These are phyloP conservation scores for Fragilaria crotonensis DNA, from an alignment of 108 stramenopile species.

Conservation along the genomic window DNA sequence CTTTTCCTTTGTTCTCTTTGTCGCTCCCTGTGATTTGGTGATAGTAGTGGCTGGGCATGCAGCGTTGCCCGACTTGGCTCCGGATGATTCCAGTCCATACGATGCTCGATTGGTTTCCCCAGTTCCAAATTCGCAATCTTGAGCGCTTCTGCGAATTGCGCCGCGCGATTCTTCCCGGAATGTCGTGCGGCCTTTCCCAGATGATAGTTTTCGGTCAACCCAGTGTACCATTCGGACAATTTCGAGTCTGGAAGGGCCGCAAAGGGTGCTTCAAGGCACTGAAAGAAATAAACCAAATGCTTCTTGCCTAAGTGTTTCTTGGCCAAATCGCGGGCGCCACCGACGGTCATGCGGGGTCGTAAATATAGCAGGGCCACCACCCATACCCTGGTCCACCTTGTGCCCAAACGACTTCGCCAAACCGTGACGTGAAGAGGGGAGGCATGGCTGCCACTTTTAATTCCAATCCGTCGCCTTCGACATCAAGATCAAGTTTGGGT, in stretches of 20 bases:
- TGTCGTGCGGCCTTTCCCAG: slow-evolving; percentile 67
- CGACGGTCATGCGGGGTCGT: slow-evolving; percentile 73
- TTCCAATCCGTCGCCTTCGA: slow-evolving; percentile 53
- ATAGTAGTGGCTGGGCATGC: not conserved
- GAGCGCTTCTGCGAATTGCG: slow-evolving; percentile 53
- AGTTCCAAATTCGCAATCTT: slow-evolving; percentile 61
- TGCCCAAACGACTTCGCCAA: slow-evolving; percentile 81
- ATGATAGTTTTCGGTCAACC: slow-evolving; percentile 67
- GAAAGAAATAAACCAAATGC: slow-evolving; percentile 80
- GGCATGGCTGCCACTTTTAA: slow-evolving; percentile 53
- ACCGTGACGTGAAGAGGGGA: slow-evolving; percentile 58
- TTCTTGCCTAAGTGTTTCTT: slow-evolving; percentile 73
- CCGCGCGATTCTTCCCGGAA: slow-evolving; percentile 37
- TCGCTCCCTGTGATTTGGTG: not conserved
- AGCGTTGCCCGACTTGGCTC: not conserved
- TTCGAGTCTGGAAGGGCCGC: slow-evolving; percentile 50
- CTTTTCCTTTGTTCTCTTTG: not conserved
- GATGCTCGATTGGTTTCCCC: slow-evolving; percentile 59
- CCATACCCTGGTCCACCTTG: slow-evolving; percentile 74
- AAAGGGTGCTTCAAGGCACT: slow-evolving; percentile 78
- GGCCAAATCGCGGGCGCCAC: slow-evolving; percentile 64
- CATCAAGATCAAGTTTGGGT: slow-evolving; percentile 14
- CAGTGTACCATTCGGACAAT: slow-evolving; percentile 56
- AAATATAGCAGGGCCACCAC: slow-evolving; percentile 56
- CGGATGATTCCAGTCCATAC: slow-evolving; percentile 80